These are phyloP conservation scores for Urostyla sp. DNA, from an alignment of 73 alveolate species.

Conservation along the genomic window DNA sequence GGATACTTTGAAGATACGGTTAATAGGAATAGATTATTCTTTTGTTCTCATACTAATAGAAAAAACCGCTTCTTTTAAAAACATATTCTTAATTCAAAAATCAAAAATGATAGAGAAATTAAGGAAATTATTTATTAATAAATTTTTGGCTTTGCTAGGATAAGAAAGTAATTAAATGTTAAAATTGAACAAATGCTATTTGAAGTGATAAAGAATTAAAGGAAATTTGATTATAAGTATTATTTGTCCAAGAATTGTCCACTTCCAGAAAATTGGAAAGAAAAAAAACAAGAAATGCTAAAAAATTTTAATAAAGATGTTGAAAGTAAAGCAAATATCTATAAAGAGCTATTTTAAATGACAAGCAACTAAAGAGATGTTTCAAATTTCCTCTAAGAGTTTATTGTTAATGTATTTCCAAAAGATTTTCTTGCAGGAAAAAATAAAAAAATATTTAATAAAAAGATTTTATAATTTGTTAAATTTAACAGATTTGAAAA, in stretches of 20 bases:
- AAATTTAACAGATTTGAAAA: conserved; percentile 65
- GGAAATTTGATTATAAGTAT: conserved; percentile 66
- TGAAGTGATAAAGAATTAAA: conserved; percentile 47
- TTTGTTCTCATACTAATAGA: conserved; percentile 69
- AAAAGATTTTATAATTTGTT: conserved; percentile 56
- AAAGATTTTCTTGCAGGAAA: conserved; percentile 57
- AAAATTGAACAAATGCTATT: conserved; percentile 38
- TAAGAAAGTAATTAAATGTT: conserved; percentile 36
- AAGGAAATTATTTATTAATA: conserved; percentile 2
- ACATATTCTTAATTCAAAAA: conserved; percentile 23
- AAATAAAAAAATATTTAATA: conserved; percentile 47
- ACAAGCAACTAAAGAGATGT: conserved; percentile 15
- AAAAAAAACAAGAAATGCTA: conserved; percentile 31
- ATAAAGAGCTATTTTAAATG: conserved; percentile 33
- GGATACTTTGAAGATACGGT: conserved; percentile 42
- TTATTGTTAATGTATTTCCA: conserved; percentile 54
- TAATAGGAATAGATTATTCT: conserved; percentile 66
- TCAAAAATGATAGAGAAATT: neutral
- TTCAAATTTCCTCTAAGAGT: conserved; percentile 52
- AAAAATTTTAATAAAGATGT: neutral
- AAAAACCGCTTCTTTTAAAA: conserved; percentile 62
- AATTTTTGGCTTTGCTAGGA: conserved; percentile 55
- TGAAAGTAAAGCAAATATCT: conserved; percentile 22
- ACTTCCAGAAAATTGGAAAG: conserved; percentile 77
- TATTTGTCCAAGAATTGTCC: conserved; percentile 70